phyloP scores from a whole-genome alignment of 371 early-diverging fungal species.

The Actinomortierella ambigua region DNA sequence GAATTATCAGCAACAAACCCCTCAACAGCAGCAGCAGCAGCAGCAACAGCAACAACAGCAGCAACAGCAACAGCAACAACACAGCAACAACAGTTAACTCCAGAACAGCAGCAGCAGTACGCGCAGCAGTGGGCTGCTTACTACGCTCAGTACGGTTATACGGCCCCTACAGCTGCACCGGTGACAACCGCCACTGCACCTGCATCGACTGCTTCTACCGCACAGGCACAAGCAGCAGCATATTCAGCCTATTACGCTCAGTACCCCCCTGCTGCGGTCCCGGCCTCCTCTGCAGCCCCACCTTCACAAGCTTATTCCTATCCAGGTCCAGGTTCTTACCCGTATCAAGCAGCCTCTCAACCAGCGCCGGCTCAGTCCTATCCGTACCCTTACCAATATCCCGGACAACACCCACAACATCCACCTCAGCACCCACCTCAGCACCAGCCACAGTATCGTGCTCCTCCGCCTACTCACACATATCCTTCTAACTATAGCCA shows the following conservation, averaged over 20 bases:
- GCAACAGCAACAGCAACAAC: background rate
- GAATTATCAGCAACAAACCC: constrained; percentile 36
- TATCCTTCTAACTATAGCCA: no score
- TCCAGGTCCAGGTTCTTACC: constrained; percentile 9
- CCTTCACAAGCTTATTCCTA: constrained; percentile 23
- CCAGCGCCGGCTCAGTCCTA: no score
- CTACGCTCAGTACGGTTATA: constrained; percentile 39
- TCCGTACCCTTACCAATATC: no score
- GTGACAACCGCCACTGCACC: constrained; percentile 7
- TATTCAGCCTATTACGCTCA: constrained; percentile 36
- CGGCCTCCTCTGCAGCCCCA: constrained; percentile 11
- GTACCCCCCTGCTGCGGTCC: constrained; percentile 19
- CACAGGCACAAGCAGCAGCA: constrained; percentile 11
- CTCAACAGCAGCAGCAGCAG: constrained; percentile 7
- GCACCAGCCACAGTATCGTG: no score
- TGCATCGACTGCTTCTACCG: constrained; percentile 1
- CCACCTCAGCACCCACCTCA: no score
- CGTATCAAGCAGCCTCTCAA: no score
- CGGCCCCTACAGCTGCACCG: constrained; percentile 10
- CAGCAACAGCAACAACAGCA: background rate
- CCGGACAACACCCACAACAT: no score
- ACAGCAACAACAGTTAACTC: constrained; percentile 8
- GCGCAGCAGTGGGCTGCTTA: constrained; percentile 41
- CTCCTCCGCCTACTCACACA: no score
- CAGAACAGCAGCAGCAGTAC: constrained; percentile 36